Base-by-base conservation (phyloP, 1,284 basidiomycete genomes). In the Stygiomarasmius scandens region DNA sequence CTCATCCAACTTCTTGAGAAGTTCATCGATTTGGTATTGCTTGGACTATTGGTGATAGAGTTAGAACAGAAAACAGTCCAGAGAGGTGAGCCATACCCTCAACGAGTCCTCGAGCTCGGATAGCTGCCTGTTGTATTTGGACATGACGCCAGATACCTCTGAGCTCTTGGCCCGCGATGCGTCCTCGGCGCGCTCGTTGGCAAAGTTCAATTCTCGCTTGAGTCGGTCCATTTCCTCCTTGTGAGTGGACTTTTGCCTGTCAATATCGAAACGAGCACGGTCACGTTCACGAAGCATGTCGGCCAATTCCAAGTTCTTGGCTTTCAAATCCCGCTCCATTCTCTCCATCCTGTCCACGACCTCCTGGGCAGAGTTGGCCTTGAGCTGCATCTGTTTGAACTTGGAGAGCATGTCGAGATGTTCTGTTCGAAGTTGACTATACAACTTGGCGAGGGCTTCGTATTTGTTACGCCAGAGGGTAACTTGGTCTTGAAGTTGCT, bases 231-330 rank as follows among this genome's bases (percentile, higher is more conserved):
- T 74, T 70, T 99, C 97, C 62, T 99, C 97, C 71, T 96, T 97
- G 71, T 99, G 95, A 55, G 86, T 89, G 10, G 93, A 87, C 76
- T 97, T 98, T 71, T 95, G 83, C 41, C 97, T 84, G 71, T 99
- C 97, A n/a, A 98, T 79, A 65, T 99, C 97, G 69, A 98, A 98
- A 45, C 97, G 81, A 29, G 96, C 95, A 60, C 96, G 85, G 72
- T 99, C 97, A 38, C 97, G 87, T 74, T 99, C 97, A 54, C 96
- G 87, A 66, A 99, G 92, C 97, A 99, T 99, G 71, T 99, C 97
- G 25, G 96, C 96, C 32, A 99, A 80, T 73, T 99, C 97, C 56
- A 99, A 77, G 71, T 98, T 99, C 85, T 99, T 99, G 43, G 94
- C 83, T 78, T 99, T 99, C 67, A 98, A 81, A 71, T 99, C 97